A percentile compares a stretch with the other conserved stretches of the same genome.
These are phyloP conservation scores for Aspergillus hortae DNA, from an alignment of 2,329 filamentous ascomycete genomes.

Conservation along the genomic window DNA sequence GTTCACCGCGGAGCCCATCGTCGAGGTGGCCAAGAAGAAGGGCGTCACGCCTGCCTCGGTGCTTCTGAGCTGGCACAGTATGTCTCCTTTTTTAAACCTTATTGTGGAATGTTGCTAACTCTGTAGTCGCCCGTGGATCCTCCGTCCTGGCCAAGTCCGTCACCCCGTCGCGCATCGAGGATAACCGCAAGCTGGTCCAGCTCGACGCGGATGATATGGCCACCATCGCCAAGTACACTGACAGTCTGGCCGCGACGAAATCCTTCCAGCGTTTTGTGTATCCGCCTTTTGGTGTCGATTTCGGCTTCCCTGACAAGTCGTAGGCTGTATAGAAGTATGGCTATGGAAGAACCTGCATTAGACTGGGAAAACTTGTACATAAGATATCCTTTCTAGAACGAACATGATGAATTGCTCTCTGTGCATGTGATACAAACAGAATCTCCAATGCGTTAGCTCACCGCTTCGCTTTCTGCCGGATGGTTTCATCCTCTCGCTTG, in stretches of 20 bases:
- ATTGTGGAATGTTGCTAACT: neutral
- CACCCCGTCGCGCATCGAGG: constrained; percentile 39
- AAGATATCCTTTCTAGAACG: neutral
- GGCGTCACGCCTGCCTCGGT: constrained; percentile 37
- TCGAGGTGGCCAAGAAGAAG: constrained; percentile 40
- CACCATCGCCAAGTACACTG: constrained; percentile 35
- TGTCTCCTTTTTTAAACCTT: constrained; percentile 8
- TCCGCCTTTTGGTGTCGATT: constrained; percentile 64
- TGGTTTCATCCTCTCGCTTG: neutral
- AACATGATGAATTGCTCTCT: neutral
- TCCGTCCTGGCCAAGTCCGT: constrained; percentile 42
- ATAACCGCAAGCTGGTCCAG: constrained; percentile 36
- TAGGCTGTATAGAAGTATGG: neutral
- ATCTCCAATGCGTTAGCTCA: neutral
- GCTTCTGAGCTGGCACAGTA: constrained; percentile 44
- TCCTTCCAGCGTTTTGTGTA: constrained; percentile 55
- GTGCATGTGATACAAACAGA: neutral
- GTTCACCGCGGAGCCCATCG: constrained; percentile 39
- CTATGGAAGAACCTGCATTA: neutral
- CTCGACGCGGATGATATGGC: constrained; percentile 38
- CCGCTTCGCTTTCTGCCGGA: neutral
- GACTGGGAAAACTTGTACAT: neutral
- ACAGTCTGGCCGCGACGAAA: constrained; percentile 30
- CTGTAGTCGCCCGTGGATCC: constrained; percentile 35
- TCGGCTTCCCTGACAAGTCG: constrained; percentile 69